These are phyloP conservation scores for Parathielavia hyrcaniae DNA, from an alignment of 495 filamentous ascomycete species.

Conservation along the genomic window DNA sequence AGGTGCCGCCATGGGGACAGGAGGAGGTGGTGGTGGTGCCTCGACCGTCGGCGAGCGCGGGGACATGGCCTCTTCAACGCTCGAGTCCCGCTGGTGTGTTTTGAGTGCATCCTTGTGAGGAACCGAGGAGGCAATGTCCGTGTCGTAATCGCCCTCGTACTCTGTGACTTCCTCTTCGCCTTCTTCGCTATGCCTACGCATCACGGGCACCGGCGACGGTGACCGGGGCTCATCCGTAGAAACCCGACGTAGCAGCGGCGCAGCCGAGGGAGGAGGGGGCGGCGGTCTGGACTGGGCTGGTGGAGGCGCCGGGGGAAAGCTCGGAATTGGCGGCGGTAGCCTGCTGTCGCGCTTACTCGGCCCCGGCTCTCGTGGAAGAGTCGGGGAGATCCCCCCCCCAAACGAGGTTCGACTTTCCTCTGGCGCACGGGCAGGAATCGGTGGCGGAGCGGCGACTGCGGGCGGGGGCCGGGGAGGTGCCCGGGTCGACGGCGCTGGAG, in stretches of 20 bases:
- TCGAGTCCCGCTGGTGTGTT: slow-evolving; percentile 69
- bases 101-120: slow-evolving; percentile 89
- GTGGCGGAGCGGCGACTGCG: slow-evolving; percentile 18
- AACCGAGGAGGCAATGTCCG: slow-evolving; percentile 85
- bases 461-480: slow-evolving; percentile 40
- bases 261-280: slow-evolving; percentile 68
- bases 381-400: slow-evolving; percentile 42
- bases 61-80: slow-evolving; percentile 50
- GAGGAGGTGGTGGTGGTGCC: slow-evolving; percentile 43
- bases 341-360: slow-evolving; percentile 50
- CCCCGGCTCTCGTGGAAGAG: slow-evolving; percentile 35
- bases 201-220: slow-evolving; percentile 25
- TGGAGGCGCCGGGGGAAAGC: slow-evolving; percentile 45
- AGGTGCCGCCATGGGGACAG: slow-evolving; percentile 44
- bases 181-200: slow-evolving; percentile 48
- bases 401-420: slow-evolving; percentile 47
- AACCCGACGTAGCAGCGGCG: slow-evolving; percentile 47
- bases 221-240: slow-evolving; percentile 50
- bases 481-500: slow-evolving; percentile 34
- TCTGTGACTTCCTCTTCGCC: slow-evolving; percentile 79
- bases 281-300: slow-evolving; percentile 59
- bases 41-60: slow-evolving; percentile 44
- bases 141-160: slow-evolving; percentile 98
- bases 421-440: slow-evolving; percentile 43
- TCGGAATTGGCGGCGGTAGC: slow-evolving; percentile 45